Conservation (phyloP, 2,329 filamentous ascomycete species). For the Akanthomyces lecanii region DNA sequence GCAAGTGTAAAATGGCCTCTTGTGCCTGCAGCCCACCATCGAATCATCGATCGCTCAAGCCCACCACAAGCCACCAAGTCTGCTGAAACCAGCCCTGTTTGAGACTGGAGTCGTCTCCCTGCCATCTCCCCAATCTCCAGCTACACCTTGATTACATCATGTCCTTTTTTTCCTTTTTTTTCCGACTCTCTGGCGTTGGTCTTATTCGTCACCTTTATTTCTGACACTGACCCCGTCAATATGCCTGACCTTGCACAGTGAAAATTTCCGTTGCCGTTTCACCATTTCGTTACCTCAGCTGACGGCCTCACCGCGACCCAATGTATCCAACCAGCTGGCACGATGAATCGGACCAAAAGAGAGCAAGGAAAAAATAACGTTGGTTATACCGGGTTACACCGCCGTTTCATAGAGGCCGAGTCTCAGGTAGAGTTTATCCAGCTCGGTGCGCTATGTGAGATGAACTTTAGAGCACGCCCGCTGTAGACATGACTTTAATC, state of each 20-base stretch:
- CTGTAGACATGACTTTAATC: neutral
- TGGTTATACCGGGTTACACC: too few species aligned
- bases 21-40: neutral
- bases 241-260: neutral
- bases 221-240: neutral
- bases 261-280: neutral
- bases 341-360: neutral
- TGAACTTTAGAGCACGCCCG: neutral
- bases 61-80: neutral
- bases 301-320: neutral
- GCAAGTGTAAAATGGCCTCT: neutral
- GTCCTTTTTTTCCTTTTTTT: neutral
- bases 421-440: too few species aligned
- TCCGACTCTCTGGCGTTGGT: neutral
- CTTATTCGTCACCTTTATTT: neutral
- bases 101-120: neutral
- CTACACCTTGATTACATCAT: neutral
- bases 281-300: neutral
- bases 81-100: conserved; percentile 10
- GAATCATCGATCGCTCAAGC: neutral
- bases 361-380: too few species aligned
- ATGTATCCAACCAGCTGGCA: neutral
- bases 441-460: too few species aligned
- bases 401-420: too few species aligned
- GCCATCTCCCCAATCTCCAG: neutral